Base-by-base conservation (phyloP, 768 basidiomycete genomes). In the Tricholoma hemisulphureum region DNA sequence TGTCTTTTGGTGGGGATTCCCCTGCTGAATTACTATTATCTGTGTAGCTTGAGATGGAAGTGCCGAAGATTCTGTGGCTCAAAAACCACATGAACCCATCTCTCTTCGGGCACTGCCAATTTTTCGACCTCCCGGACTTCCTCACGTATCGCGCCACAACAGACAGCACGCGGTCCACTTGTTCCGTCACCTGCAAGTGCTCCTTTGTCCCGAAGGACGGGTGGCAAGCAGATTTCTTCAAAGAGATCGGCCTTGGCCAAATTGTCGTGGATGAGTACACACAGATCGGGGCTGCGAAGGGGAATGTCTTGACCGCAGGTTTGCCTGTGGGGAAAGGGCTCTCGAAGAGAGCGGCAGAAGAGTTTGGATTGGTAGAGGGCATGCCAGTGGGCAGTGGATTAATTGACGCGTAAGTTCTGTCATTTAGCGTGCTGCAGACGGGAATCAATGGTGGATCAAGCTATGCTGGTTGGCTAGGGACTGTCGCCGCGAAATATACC, bases 401-500 rank as follows among this genome's bases (percentile, higher is more conserved):
- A 39, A 98, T 99, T 62, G 97, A 99, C 64, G 97, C 95, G 86
- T 95, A 62, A 67, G 86, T 74, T 34, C 34, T 55, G 31, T 32
- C 53, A 21, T 63, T n/a, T 45, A 51, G 57, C 7, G 6, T 39
- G 10, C 24, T 2, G 5, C 14, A 1, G 21, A 43, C 9, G 10
- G 11, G 20, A 9, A 32, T 32, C 32, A 20, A 41, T 51, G 21
- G 23, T 7, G 43, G 41, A 51, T 65, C 20, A 56, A 89, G 89
- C 4, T 89, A 98, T 72, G 94, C 97, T 2, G 97, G 97, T 20
- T 98, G 96, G 97, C 77, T 98, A 63, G 97, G 97, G 11, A 98
- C 96, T 0, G 85, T 97, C 43, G 96, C 91, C 6, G 94, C 94
- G 16, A 77, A 87, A 37, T 86, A 85, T 59, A 76, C 71, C 21